phyloP scores from a whole-genome alignment of 305 asterid genomes.

The Fraxinus sp. region DNA sequence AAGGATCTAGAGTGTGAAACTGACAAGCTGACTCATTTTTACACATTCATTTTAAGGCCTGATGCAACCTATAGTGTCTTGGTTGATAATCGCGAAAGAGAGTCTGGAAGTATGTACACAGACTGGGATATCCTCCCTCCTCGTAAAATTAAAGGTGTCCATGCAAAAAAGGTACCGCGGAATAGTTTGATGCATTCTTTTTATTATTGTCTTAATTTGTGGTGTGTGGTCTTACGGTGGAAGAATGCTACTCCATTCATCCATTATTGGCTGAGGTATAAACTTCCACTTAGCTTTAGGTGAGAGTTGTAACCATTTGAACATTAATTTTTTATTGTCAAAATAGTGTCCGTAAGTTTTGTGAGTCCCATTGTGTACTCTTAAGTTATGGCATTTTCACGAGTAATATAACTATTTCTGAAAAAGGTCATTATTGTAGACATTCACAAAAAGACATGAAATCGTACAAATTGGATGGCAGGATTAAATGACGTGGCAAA shows the following conservation, averaged over 20 bases:
- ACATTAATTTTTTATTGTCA: background rate
- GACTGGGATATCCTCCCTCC: constrained; percentile 99
- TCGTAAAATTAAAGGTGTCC: constrained; percentile 74
- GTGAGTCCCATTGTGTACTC: background rate
- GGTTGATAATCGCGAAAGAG: constrained; percentile 93
- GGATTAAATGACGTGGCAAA: background rate
- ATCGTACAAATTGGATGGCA: background rate
- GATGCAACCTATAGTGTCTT: constrained; percentile 78
- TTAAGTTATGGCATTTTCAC: background rate
- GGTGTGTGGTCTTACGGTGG: background rate
- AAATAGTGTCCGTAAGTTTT: background rate
- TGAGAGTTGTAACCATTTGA: background rate
- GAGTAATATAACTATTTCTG: background rate
- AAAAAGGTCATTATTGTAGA: background rate
- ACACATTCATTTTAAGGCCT: constrained; percentile 88
- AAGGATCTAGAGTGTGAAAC: constrained; percentile 95
- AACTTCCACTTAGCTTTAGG: background rate
- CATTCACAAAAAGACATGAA: background rate
- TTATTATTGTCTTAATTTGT: background rate
- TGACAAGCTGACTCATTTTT: constrained; percentile 91
- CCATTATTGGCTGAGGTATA: background rate
- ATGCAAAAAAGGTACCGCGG: constrained; percentile 72
- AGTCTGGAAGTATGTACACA: constrained; percentile 92
- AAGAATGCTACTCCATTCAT: background rate
- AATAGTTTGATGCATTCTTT: background rate